Base-by-base conservation (phyloP, 305 asterid genomes). In the Striga hermonthica region DNA sequence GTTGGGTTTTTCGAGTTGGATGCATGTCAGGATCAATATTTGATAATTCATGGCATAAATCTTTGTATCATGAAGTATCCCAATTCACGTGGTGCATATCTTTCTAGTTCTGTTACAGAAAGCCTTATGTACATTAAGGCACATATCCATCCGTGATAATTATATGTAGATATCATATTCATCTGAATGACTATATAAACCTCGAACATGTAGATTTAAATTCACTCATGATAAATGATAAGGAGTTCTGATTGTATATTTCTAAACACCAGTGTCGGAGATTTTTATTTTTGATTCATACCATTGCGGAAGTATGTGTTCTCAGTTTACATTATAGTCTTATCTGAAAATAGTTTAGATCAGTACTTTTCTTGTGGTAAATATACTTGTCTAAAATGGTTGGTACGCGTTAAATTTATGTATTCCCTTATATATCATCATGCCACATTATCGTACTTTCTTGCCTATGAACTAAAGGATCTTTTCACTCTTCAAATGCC, bases 401-500 rank as follows among this genome's bases (percentile, higher is more conserved):
- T n/a, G n/a, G n/a, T n/a, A n/a, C n/a, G n/a, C 5, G 9, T 39
- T 39, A 39, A 16, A 47, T 47, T 55, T 36, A 13, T 8, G 38
- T 41, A 56, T 43, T 47, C 35, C 11, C 16, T 38, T 1, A 50
- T n/a, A 57, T 41, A 3, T 56, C 44, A 28, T 65, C 56, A 9
- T 10, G 12, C 64, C 15, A n/a, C n/a, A 43, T 41, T 67, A 31
- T 31, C 58, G 45, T 57, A 44, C 35, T 62, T 63, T 7, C 60
- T 15, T 44, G 11, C 49, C 53, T 44, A 22, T 55, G 60, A 38
- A 14, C 6, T 44, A 14, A 34, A 12, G 44, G 16, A 41, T 16
- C 52, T 34, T 54, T 62, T 52, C 12, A 58, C 10, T 62, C 49
- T 44, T 74, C 47, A n/a, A 67, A 35, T 14, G 57, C 36, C 47